Evolutionary conservation across 495 filamentous ascomycete genomes (phyloP), one percentile per base, ranked within the genome.

Genomic region (Penicillium chermesinum): DNA sequence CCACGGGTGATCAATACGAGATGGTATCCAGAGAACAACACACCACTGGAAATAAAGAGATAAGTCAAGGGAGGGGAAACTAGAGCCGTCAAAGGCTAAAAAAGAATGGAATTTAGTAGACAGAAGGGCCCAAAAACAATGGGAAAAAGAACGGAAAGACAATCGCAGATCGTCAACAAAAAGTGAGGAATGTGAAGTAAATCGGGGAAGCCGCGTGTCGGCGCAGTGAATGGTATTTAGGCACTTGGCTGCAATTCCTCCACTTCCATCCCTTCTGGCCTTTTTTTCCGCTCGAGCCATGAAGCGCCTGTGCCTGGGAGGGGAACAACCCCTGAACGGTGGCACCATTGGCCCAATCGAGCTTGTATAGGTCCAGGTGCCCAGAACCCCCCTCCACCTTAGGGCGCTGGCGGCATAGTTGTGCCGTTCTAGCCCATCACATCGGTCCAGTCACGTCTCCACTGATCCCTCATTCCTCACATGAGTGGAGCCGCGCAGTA

Each of bases 121-220:
- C 7, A 16, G n/a, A 17, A 27, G n/a, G n/a, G n/a, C n/a, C 7
- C 12, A 39, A 14, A 30, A 33, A 46, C 37, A 38, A 40, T 16
- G 38, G 41, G 36, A 19, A 36, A 33, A 32, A 39, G 36, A 48
- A 53, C 51, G 49, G 43, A 41, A 37, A 35, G 52, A 57, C 53
- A 59, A 59, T 56, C 18, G 43, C 49, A 35, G 51, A 60, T 53
- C 41, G 53, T 50, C 54, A 54, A 54, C 50, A 55, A 55, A 45
- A 48, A 55, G 54, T 37, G 22, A 50, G 50, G 59, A 58, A 58
- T 55, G 60, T 52, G 45, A 41, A 55, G 50, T 22, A 46, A 44
- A 53, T 16, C 13, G 12, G 33, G 10, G 25, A 8, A 10, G 42
- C 9, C 13, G 20, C 25, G 39, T 7, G 21, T 32, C 18, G 34